phyloP scores from a whole-genome alignment of 257 asterid species.

The Haberlea rhodopensis region DNA sequence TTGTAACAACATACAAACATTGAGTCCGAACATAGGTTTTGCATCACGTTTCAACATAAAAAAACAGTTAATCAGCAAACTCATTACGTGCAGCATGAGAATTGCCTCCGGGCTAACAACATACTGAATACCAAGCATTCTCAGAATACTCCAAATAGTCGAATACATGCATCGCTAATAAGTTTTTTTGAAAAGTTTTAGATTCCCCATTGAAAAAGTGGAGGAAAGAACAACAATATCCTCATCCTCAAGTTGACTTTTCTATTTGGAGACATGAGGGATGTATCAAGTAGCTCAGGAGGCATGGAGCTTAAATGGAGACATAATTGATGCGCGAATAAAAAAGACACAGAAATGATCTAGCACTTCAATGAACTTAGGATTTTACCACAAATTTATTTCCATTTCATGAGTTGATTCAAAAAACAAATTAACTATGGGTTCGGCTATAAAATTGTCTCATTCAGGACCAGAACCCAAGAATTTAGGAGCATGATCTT shows the following conservation, averaged over 20 bases:
- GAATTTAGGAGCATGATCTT: neutral
- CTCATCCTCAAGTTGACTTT: neutral
- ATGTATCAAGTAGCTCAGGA: no score
- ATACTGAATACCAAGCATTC: neutral
- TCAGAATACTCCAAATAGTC: neutral
- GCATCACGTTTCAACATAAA: neutral
- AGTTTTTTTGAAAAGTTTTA: no score
- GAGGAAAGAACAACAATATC: no score
- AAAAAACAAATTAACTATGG: no score
- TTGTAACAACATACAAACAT: no score
- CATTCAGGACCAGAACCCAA: neutral
- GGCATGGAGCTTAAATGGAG: no score
- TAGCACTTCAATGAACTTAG: no score
- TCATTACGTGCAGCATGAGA: neutral
- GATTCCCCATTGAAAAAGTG: no score
- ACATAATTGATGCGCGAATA: no score
- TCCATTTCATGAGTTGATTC: neutral
- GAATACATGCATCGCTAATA: no score
- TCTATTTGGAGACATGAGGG: neutral
- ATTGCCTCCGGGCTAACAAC: neutral
- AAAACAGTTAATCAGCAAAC: neutral
- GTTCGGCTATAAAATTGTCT: no score
- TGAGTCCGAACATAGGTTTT: neutral
- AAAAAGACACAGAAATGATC: neutral
- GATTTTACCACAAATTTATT: neutral